Evolutionary conservation across 108 stramenopile genomes (phyloP).

Genomic region (Cylindrotheca fusiformis): DNA sequence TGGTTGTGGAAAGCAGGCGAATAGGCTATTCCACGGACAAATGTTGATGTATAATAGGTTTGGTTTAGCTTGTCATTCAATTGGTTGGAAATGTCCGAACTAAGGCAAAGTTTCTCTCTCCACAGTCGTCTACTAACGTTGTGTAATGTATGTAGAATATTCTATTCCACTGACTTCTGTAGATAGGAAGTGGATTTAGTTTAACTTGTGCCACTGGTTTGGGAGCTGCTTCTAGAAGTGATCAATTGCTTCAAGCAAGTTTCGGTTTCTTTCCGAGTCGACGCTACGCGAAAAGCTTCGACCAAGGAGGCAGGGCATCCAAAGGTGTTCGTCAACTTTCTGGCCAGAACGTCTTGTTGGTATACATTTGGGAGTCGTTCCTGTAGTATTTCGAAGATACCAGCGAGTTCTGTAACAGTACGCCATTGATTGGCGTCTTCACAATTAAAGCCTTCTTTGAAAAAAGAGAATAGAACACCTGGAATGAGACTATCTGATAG

Average conservation of each 20-base stretch:
- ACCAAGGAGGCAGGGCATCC: constrained; percentile 10
- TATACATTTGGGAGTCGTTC: constrained; percentile 15
- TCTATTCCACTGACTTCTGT: no score
- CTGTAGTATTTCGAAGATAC: constrained; percentile 21
- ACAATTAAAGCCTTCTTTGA: constrained; percentile 6
- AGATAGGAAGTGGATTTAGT: no score
- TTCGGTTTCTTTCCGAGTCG: constrained; percentile 18
- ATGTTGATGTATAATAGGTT: no score
- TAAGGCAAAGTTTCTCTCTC: no score
- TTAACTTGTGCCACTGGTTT: no score
- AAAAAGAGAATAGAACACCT: constrained; percentile 17
- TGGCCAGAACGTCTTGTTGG: constrained; percentile 5
- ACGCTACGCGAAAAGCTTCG: constrained; percentile 13
- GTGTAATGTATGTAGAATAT: no score
- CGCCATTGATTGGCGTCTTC: constrained; percentile 31
- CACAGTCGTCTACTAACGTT: no score
- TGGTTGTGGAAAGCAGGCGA: no score
- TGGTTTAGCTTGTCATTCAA: no score
- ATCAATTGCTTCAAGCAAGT: constrained; percentile 7
- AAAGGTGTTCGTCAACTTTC: constrained; percentile 9
- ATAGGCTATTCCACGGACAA: no score
- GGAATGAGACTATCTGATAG: constrained; percentile 14
- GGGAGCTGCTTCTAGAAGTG: constrained; percentile 10
- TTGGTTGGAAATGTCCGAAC: no score
- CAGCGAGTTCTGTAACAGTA: constrained; percentile 16